Conservation (phyloP, 768 basidiomycete genomes). For the Mycena latifolia region DNA sequence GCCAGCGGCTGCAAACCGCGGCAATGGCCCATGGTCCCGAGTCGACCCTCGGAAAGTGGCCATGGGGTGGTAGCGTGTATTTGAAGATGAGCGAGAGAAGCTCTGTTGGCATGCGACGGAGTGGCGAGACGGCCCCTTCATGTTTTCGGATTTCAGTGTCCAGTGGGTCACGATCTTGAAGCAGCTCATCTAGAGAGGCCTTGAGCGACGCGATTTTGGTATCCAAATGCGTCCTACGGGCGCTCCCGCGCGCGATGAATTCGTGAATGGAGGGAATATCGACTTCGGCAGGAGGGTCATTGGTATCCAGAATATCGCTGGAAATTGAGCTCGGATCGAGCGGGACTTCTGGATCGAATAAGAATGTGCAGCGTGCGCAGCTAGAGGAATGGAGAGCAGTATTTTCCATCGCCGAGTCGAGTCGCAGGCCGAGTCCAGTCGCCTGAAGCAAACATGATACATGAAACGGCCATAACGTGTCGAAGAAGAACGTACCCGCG, state of each 20-base stretch:
- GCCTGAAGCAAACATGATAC: too few species aligned
- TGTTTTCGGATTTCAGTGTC: constrained; percentile 11
- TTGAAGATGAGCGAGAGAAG: constrained; percentile 20
- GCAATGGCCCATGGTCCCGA: constrained; percentile 9
- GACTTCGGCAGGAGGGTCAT: constrained; percentile 4
- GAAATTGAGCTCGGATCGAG: too few species aligned
- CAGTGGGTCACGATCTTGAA: background rate
- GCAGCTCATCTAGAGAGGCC: background rate
- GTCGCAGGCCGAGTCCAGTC: too few species aligned
- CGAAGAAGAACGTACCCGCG: too few species aligned
- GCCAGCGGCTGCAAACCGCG: constrained; percentile 19
- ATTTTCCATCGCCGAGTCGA: too few species aligned
- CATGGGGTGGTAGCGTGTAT: background rate
- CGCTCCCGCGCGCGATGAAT: background rate
- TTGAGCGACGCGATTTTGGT: background rate
- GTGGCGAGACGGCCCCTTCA: constrained; percentile 8
- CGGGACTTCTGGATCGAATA: too few species aligned
- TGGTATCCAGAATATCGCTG: constrained; percentile 3
- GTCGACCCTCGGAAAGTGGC: too few species aligned
- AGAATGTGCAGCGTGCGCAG: too few species aligned
- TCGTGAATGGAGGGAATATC: constrained; percentile 10
- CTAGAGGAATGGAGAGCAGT: too few species aligned
- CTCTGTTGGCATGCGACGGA: constrained; percentile 17
- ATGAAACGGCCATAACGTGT: too few species aligned
- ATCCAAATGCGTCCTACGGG: background rate